phyloP scores from a whole-genome alignment of 2,329 filamentous ascomycete species.

The Colletotrichum lupini region DNA sequence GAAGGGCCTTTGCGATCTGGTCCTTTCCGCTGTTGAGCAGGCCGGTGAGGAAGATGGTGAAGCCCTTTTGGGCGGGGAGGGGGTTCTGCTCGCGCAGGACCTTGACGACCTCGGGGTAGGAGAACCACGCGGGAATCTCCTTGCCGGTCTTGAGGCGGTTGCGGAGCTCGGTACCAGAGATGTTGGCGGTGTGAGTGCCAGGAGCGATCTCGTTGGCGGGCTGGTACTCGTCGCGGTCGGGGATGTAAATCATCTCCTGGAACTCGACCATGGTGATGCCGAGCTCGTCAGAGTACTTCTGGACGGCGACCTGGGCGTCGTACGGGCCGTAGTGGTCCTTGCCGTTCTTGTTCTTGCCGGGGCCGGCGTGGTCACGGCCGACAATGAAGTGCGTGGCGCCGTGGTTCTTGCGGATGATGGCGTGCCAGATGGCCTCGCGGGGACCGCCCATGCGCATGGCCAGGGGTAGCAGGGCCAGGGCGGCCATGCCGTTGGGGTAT shows the following conservation, averaged over 20 bases:
- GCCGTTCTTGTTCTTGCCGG: slow-evolving; percentile 97
- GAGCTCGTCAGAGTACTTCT: slow-evolving; percentile 96
- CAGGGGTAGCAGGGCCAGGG: slow-evolving; percentile 91
- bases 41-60: slow-evolving; percentile 97
- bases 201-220: slow-evolving; percentile 89
- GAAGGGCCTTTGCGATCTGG: slow-evolving; percentile 92
- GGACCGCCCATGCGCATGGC: slow-evolving; percentile 99
- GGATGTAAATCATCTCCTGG: slow-evolving; percentile 99
- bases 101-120: slow-evolving; percentile 97
- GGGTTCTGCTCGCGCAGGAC: slow-evolving; percentile 97
- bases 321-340: slow-evolving; percentile 98
- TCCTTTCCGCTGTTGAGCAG: slow-evolving; percentile 98
- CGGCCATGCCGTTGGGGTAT: slow-evolving; percentile 99
- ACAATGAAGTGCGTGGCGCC: slow-evolving; percentile 99
- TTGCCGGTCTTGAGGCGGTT: slow-evolving; percentile 89
- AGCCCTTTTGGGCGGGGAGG: slow-evolving; percentile 89
- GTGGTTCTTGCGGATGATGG: slow-evolving; percentile 99
- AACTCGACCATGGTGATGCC: slow-evolving; percentile 99
- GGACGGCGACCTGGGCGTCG: slow-evolving; percentile 94
- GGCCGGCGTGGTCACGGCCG: slow-evolving; percentile 96
- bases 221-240: slow-evolving; percentile 95
- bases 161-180: slow-evolving; percentile 91
- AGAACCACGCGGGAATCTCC: slow-evolving; percentile 99
- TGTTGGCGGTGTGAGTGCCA: slow-evolving; percentile 87
- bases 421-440: slow-evolving; percentile 99